These are phyloP conservation scores for Drechslerella coelobrocha DNA, from an alignment of 2,329 filamentous ascomycete species.

Conservation along the genomic window DNA sequence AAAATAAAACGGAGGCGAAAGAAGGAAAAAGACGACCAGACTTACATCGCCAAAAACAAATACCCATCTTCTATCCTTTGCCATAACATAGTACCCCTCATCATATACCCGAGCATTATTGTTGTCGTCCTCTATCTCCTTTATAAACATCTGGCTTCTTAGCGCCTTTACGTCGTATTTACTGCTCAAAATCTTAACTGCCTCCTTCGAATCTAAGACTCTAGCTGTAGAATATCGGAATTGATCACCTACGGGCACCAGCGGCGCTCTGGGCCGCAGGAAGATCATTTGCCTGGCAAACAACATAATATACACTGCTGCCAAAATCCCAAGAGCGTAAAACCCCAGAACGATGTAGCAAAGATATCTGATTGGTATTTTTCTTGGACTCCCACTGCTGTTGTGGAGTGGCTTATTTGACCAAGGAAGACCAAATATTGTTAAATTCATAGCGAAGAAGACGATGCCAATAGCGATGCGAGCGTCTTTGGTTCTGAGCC, in stretches of 20 bases:
- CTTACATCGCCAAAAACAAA: conserved; percentile 19
- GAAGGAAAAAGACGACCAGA: background rate
- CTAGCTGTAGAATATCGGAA: background rate
- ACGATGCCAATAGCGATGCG: background rate
- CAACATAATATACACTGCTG: conserved; percentile 4
- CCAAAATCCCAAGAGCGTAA: conserved; percentile 10
- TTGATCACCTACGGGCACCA: background rate
- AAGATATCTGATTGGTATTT: conserved; percentile 11
- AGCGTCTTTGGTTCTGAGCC: background rate
- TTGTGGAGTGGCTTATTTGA: background rate
- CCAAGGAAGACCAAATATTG: conserved; percentile 14
- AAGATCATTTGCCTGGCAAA: conserved; percentile 12
- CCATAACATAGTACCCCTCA: conserved; percentile 11
- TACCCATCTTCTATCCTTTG: conserved; percentile 18
- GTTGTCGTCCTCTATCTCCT: background rate
- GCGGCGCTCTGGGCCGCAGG: conserved; percentile 4
- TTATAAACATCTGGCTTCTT: background rate
- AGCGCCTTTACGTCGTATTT: background rate
- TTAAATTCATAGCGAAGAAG: conserved; percentile 6
- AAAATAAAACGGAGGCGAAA: too few species aligned
- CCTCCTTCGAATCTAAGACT: background rate
- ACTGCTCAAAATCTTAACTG: background rate
- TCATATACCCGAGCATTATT: background rate
- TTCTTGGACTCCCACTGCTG: background rate
- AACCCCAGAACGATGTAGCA: background rate